Conservation (phyloP, 257 asterid species). For the Leptodermis oblonga region DNA sequence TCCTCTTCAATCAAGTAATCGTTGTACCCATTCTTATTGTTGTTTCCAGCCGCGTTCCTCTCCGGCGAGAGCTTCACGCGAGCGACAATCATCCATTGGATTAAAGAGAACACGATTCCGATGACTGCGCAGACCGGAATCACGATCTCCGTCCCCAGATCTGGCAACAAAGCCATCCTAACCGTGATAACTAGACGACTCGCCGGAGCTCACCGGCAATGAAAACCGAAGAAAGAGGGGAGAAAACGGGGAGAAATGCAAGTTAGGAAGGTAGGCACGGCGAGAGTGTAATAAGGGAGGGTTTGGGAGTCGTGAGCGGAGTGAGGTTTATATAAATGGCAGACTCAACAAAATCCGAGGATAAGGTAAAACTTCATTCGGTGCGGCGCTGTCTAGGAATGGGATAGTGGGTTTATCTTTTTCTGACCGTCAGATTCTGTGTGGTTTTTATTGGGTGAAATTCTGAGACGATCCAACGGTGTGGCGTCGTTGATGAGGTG, state of each 20-base stretch:
- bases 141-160: constrained; percentile 61
- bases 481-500: neutral
- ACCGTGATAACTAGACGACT: constrained; percentile 22
- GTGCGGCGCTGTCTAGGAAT: constrained; percentile 15
- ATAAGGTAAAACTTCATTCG: constrained; percentile 16
- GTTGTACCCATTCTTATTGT: constrained; percentile 51
- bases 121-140: constrained; percentile 70
- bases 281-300: constrained; percentile 8
- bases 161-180: constrained; percentile 58
- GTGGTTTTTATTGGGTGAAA: neutral
- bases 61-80: constrained; percentile 55
- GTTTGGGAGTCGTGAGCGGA: constrained; percentile 1
- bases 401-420: neutral
- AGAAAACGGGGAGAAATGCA: neutral
- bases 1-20: constrained; percentile 87
- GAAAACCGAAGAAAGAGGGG: neutral
- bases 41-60: constrained; percentile 27
- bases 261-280: neutral
- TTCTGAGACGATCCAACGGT: neutral
- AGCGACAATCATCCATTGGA: constrained; percentile 72
- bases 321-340: constrained; percentile 18
- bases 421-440: neutral
- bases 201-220: constrained; percentile 25
- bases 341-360: constrained; percentile 16
- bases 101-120: constrained; percentile 65